Percentiles rank a stretch among this genome's conserved stretches.
Conservation (phyloP, 1,284 basidiomycete genomes). For the Cronartium quercuum region DNA sequence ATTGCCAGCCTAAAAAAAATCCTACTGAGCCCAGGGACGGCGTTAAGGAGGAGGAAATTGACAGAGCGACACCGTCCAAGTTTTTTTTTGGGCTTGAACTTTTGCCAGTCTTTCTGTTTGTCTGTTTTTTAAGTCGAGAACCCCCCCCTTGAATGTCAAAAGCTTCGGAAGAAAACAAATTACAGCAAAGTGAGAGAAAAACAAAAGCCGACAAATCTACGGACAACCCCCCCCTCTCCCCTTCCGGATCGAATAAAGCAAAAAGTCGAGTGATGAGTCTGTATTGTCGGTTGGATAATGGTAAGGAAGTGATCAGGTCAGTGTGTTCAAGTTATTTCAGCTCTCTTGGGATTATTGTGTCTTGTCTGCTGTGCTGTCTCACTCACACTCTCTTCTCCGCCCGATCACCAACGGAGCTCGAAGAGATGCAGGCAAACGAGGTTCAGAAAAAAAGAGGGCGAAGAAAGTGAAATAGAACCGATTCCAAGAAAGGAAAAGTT, state of each 20-base stretch:
- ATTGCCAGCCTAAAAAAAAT: not conserved
- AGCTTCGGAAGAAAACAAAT: not conserved
- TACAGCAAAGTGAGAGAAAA: not conserved
- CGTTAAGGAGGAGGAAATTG: not conserved
- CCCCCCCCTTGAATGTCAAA: not conserved
- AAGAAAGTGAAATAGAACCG: not conserved
- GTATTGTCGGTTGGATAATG: too few species aligned
- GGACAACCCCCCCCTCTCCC: too few species aligned
- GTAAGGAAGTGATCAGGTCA: too few species aligned
- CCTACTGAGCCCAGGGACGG: not conserved
- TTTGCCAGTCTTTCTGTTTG: not conserved
- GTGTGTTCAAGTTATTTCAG: not conserved
- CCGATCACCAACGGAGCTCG: not conserved
- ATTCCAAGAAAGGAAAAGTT: not conserved
- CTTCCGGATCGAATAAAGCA: too few species aligned
- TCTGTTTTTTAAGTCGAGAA: not conserved
- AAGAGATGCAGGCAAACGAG: not conserved
- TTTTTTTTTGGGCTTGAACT: too few species aligned
- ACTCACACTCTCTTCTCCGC: not conserved
- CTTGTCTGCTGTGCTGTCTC: too few species aligned
- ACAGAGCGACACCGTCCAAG: not conserved
- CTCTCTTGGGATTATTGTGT: not conserved
- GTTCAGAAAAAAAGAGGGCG: not conserved
- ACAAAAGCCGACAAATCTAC: too few species aligned
- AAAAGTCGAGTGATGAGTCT: too few species aligned